A percentile compares a stretch with the other conserved stretches of the same genome.
Conservation (phyloP, 176 grass and related monocot genomes). For the Poa pratensis region DNA sequence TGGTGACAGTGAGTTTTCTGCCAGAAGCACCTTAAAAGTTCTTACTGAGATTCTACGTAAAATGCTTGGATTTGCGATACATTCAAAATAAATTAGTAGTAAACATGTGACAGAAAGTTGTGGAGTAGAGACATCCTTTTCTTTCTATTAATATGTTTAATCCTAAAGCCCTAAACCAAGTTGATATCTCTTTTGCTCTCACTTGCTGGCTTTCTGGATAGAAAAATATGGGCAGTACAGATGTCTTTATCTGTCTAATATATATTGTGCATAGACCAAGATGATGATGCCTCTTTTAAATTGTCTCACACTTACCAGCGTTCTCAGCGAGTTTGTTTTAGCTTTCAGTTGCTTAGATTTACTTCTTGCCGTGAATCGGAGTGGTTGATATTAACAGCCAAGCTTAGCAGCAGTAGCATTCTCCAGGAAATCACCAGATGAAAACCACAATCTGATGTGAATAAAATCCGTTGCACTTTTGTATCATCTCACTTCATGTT, state of each 20-base stretch:
- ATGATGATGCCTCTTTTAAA: not conserved
- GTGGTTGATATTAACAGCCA: not conserved
- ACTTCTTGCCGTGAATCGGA: not conserved
- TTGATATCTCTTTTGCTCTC: slow-evolving; percentile 14
- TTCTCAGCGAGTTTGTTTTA: not conserved
- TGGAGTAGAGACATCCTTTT: not conserved
- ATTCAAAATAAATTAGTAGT: not conserved
- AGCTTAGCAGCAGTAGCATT: not conserved
- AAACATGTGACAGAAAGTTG: not conserved
- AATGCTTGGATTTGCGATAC: not conserved
- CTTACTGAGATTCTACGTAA: not conserved
- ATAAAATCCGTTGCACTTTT: not conserved
- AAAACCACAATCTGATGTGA: not conserved
- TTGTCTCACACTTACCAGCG: not conserved
- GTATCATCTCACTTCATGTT: not conserved
- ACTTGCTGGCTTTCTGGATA: not conserved
- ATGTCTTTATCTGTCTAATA: slow-evolving; percentile 22
- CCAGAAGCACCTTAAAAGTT: not conserved
- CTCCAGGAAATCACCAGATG: not conserved
- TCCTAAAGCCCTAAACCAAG: not conserved
- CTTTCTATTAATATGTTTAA: not conserved
- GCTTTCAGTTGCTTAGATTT: not conserved
- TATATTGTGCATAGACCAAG: not conserved
- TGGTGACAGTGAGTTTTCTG: not conserved
- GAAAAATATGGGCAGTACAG: not conserved